phyloP scores from a whole-genome alignment of 345 rosid genomes.

The Angophora floribunda region DNA sequence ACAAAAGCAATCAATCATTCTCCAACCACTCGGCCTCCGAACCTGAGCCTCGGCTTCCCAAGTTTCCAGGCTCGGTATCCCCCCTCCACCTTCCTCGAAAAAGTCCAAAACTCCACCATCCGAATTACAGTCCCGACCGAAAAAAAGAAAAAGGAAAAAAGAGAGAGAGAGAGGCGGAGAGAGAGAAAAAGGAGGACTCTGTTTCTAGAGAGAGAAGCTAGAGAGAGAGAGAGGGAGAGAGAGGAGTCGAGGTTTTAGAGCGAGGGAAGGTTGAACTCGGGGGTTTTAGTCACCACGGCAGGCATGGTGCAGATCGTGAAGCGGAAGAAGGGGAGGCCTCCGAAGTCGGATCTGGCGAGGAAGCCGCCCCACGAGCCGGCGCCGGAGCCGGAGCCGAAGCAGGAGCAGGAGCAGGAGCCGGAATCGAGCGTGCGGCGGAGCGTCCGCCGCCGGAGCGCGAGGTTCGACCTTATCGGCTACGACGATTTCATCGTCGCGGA shows the following conservation, averaged over 20 bases:
- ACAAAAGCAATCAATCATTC: constrained; percentile 19
- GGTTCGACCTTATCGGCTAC: constrained; percentile 66
- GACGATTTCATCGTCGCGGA: constrained; percentile 54
- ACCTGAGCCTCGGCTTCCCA: constrained; percentile 23
- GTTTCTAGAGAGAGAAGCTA: background rate
- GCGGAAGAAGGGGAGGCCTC: constrained; percentile 92
- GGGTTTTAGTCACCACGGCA: constrained; percentile 22
- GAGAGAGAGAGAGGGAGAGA: constrained; percentile 3
- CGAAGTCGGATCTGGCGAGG: constrained; percentile 83
- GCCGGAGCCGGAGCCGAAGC: background rate
- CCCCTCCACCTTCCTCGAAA: constrained; percentile 2
- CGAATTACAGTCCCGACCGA: background rate
- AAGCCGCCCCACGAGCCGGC: constrained; percentile 14
- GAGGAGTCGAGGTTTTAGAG: background rate
- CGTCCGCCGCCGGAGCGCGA: constrained; percentile 69
- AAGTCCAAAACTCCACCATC: constrained; percentile 6
- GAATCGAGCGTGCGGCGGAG: constrained; percentile 25
- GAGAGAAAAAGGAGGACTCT: background rate
- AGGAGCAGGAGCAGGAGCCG: background rate
- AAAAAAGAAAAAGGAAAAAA: background rate
- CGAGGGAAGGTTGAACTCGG: constrained; percentile 12
- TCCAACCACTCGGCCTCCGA: constrained; percentile 11
- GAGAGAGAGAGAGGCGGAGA: constrained; percentile 5
- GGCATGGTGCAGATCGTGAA: constrained; percentile 88
- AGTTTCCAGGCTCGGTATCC: constrained; percentile 3